These are phyloP conservation scores for Colletotrichum orchidophilum DNA, from an alignment of 2,329 filamentous ascomycete genomes.

Conservation along the genomic window DNA sequence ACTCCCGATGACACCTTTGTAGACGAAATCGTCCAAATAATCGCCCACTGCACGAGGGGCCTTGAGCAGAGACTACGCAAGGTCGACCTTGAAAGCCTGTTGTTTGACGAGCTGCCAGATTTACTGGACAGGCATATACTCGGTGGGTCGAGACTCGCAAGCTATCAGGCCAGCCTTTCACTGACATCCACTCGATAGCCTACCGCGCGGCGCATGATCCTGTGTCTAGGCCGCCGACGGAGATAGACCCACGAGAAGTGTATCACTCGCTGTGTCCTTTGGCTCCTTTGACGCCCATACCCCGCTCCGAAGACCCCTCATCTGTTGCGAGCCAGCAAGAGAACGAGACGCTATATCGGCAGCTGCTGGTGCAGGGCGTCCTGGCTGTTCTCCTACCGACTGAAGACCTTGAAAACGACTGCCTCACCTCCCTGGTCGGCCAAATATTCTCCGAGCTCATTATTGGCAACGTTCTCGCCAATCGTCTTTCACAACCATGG, in stretches of 20 bases:
- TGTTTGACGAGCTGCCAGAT: constrained; percentile 89
- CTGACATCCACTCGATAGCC: constrained; percentile 50
- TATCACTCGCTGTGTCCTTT: constrained; percentile 89
- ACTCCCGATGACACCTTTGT: constrained; percentile 90
- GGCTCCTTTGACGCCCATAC: constrained; percentile 82
- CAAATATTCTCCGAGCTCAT: constrained; percentile 93
- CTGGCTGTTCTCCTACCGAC: constrained; percentile 88
- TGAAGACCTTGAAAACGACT: constrained; percentile 90
- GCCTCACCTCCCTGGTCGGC: constrained; percentile 82
- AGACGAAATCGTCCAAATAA: constrained; percentile 86
- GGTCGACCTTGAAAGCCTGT: constrained; percentile 82
- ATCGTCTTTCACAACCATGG: constrained; percentile 87
- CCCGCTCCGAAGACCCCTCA: constrained; percentile 60
- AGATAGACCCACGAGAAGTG: constrained; percentile 70
- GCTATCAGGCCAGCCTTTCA: neutral
- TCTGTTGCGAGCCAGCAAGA: constrained; percentile 70
- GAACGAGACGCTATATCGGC: constrained; percentile 86
- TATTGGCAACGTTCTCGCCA: constrained; percentile 81
- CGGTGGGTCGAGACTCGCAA: constrained; percentile 60
- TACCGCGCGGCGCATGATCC: constrained; percentile 75
- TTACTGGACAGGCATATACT: constrained; percentile 82
- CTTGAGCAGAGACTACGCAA: constrained; percentile 86
- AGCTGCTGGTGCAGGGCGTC: constrained; percentile 84
- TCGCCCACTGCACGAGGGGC: constrained; percentile 89
- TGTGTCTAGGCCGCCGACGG: constrained; percentile 66